These are phyloP conservation scores for Aspergillus pseudonomiae DNA, from an alignment of 2,329 filamentous ascomycete species.

Conservation along the genomic window DNA sequence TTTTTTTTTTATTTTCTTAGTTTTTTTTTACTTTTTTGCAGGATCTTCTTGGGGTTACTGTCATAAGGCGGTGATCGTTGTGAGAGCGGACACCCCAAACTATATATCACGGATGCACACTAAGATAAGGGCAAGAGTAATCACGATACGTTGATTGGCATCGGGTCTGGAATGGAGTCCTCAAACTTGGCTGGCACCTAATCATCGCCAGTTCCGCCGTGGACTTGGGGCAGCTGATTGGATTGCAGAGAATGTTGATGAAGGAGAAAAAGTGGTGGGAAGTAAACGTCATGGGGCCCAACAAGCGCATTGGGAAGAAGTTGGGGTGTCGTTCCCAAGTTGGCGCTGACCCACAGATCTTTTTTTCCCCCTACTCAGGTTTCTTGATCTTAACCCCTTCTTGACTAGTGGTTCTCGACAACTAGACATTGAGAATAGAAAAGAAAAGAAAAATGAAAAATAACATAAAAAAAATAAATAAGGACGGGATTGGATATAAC, in stretches of 20 bases:
- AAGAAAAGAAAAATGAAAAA: not conserved
- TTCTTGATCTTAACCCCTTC: not conserved
- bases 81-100: not conserved
- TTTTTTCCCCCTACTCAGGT: conserved; percentile 1
- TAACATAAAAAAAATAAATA: not conserved
- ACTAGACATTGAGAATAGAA: not conserved
- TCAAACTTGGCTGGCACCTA: not conserved
- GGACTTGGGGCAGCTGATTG: not conserved
- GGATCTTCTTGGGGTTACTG: not conserved
- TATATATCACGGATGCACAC: not conserved
- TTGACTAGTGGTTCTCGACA: not conserved
- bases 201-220: not conserved
- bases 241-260: conserved; percentile 3
- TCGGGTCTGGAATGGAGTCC: not conserved
- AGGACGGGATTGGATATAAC: not conserved
- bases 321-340: conserved; percentile 11
- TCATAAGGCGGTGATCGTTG: not conserved
- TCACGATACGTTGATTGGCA: not conserved
- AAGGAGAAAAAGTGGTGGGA: conserved; percentile 20
- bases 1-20: too few relatives aligned
- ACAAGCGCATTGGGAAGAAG: conserved; percentile 13
- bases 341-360: conserved; percentile 5
- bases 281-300: conserved; percentile 17
- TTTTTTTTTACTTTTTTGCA: too few relatives aligned
- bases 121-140: conserved; percentile 2